These are phyloP conservation scores for Amesomyces nigricolor DNA, from an alignment of 2,329 filamentous ascomycete genomes.

Conservation along the genomic window DNA sequence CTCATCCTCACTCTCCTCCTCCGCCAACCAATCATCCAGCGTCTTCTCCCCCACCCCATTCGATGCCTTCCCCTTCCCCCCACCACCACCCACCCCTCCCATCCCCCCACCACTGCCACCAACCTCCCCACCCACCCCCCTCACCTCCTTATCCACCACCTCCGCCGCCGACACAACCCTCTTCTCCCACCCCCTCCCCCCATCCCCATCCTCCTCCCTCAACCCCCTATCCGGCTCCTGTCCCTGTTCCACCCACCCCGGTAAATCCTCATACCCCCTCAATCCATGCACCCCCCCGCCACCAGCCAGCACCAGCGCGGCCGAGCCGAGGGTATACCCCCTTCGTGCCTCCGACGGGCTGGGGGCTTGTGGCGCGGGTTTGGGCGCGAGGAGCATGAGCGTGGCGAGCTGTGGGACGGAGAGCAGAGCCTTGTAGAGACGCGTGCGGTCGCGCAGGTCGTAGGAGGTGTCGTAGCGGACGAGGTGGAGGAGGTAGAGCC, in stretches of 20 bases:
- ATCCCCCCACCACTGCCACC: constrained; percentile 40
- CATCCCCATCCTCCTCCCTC: constrained; percentile 44
- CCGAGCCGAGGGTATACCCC: constrained; percentile 72
- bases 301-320: constrained; percentile 76
- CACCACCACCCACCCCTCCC: constrained; percentile 24
- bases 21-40: constrained; percentile 85
- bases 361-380: constrained; percentile 84
- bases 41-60: constrained; percentile 62
- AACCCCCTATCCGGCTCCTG: constrained; percentile 71
- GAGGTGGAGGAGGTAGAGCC: constrained; percentile 77
- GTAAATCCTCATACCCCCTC: constrained; percentile 71
- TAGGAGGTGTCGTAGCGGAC: constrained; percentile 92
- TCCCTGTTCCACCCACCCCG: constrained; percentile 77
- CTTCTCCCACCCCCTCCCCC: constrained; percentile 30
- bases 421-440: constrained; percentile 81
- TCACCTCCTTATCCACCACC: constrained; percentile 51
- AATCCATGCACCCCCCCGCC: constrained; percentile 69
- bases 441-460: constrained; percentile 84
- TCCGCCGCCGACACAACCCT: constrained; percentile 53
- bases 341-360: constrained; percentile 82
- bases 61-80: constrained; percentile 23
- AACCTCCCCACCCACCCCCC: constrained; percentile 20
- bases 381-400: constrained; percentile 85
- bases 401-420: constrained; percentile 81
- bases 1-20: constrained; percentile 50